phyloP scores from a whole-genome alignment of 2,329 filamentous ascomycete genomes.

The Akanthomyces lecanii region DNA sequence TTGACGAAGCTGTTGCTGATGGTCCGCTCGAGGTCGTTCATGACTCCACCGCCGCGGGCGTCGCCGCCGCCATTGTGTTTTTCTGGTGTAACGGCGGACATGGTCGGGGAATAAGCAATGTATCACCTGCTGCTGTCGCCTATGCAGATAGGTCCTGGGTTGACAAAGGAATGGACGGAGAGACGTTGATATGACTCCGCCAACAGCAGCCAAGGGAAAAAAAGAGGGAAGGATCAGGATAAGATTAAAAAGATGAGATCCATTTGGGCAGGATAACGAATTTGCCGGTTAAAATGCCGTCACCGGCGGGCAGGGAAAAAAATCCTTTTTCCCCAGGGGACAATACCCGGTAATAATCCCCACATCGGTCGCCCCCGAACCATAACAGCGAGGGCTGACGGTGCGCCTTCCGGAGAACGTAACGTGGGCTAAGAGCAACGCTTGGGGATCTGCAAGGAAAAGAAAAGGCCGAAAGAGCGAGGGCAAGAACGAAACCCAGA shows the following conservation, averaged over 20 bases:
- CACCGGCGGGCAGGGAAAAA: background rate
- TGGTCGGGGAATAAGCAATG: background rate
- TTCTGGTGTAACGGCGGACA: background rate
- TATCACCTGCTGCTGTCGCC: background rate
- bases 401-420: background rate
- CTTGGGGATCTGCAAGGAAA: background rate
- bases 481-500: background rate
- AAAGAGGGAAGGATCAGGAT: background rate
- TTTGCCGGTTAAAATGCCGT: background rate
- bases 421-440: background rate
- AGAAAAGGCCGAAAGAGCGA: conserved; percentile 3
- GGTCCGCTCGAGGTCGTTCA: background rate
- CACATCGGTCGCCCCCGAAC: background rate
- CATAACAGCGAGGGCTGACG: background rate
- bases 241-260: background rate
- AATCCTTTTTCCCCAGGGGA: background rate
- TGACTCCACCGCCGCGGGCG: background rate
- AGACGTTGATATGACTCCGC: background rate
- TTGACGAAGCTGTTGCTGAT: conserved; percentile 11
- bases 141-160: too few species aligned
- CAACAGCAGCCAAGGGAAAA: background rate
- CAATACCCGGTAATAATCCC: conserved; percentile 2
- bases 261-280: too few species aligned
- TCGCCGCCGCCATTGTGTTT: background rate
- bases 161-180: too few species aligned